Conservation (phyloP, 1,284 basidiomycete species). For the Marasmius fiardii region DNA sequence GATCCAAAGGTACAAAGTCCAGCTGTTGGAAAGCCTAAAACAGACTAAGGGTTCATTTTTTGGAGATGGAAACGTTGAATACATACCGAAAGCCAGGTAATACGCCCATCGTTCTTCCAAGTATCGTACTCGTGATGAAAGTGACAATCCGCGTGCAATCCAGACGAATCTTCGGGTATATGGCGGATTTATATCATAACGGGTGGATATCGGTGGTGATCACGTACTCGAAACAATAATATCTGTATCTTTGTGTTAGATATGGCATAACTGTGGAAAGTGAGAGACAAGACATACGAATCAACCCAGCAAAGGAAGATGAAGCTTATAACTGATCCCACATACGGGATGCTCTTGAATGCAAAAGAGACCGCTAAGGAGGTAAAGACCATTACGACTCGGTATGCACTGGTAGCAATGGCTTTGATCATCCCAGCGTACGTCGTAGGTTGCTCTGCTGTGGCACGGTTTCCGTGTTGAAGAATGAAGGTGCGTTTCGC, state of each 20-base stretch:
- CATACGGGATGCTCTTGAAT: slow-evolving; percentile 58
- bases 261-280: slow-evolving; percentile 1
- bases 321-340: slow-evolving; percentile 60
- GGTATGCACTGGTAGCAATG: slow-evolving; percentile 74
- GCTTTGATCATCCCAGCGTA: slow-evolving; percentile 71
- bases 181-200: slow-evolving; percentile 5
- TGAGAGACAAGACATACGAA: slow-evolving; percentile 52
- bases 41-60: slow-evolving; percentile 1
- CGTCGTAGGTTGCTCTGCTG: slow-evolving; percentile 44
- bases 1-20: slow-evolving; percentile 68
- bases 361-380: slow-evolving; percentile 68
- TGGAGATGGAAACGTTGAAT: not conserved
- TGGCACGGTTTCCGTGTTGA: slow-evolving; percentile 58
- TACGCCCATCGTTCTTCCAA: slow-evolving; percentile 86
- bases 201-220: slow-evolving; percentile 1
- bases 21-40: slow-evolving; percentile 58
- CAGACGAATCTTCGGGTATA: slow-evolving; percentile 63
- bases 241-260: slow-evolving; percentile 40
- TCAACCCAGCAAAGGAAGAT: slow-evolving; percentile 80
- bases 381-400: slow-evolving; percentile 75
- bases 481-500: slow-evolving; percentile 68
- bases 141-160: slow-evolving; percentile 68
- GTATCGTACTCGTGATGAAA: slow-evolving; percentile 65
- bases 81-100: slow-evolving; percentile 74
- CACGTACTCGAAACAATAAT: slow-evolving; percentile 84